A percentile compares a stretch with the other conserved stretches of the same genome.
Conservation (phyloP, 1,284 basidiomycete genomes). For the Tilletia setariae region DNA sequence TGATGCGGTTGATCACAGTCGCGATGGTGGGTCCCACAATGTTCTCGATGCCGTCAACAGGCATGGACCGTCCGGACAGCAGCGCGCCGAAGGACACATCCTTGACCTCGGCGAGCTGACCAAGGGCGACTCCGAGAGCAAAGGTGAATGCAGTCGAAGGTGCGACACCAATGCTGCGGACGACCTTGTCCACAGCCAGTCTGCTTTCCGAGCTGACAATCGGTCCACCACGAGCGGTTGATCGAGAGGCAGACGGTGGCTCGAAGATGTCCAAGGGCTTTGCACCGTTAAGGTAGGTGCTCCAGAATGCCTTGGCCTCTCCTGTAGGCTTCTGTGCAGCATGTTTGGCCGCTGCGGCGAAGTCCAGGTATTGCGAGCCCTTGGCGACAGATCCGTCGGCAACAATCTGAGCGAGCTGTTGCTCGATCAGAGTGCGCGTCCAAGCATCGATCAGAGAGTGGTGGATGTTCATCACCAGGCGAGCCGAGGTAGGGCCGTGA, state of each 20-base stretch:
- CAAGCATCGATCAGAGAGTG: conserved; percentile 4
- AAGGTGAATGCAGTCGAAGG: conserved; percentile 4
- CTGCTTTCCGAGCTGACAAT: neutral
- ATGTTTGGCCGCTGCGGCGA: neutral
- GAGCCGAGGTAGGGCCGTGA: neutral
- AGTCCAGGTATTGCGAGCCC: neutral
- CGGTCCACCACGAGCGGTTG: neutral
- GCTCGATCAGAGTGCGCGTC: neutral
- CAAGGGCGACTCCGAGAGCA: neutral
- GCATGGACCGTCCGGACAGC: neutral
- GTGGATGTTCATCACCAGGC: neutral
- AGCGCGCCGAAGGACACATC: neutral
- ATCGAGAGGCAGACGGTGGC: neutral
- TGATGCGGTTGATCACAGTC: neutral
- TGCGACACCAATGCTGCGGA: neutral
- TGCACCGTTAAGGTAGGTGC: neutral
- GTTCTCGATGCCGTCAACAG: neutral
- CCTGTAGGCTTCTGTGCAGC: neutral
- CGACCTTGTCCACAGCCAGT: neutral
- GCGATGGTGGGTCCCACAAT: neutral
- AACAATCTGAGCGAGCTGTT: neutral
- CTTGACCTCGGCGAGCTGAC: neutral
- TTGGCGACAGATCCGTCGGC: neutral
- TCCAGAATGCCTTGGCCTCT: neutral
- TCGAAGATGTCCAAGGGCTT: neutral